phyloP scores from a whole-genome alignment of 2,329 filamentous ascomycete species.

The Sporothrix mexicana region DNA sequence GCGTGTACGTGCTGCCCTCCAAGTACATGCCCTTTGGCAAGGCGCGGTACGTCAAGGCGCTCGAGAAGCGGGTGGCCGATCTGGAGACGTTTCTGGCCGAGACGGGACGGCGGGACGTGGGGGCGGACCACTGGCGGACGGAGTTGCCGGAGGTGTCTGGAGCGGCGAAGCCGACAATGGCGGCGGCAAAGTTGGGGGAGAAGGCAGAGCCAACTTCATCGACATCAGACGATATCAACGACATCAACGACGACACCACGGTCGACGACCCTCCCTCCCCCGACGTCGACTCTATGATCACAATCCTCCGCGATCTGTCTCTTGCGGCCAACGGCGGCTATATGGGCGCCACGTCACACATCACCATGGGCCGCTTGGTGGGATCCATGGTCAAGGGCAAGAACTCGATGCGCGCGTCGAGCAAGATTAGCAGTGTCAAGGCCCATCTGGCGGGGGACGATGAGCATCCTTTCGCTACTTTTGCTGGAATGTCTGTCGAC shows the following conservation, averaged over 20 bases:
- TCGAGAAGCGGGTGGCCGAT: slow-evolving; percentile 11
- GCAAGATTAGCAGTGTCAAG: slow-evolving; percentile 23
- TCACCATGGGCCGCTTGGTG: slow-evolving; percentile 25
- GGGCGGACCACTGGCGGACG: slow-evolving; percentile 16
- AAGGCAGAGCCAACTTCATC: neutral
- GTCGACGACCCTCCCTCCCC: neutral
- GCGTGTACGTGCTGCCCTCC: neutral
- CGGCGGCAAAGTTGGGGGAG: neutral
- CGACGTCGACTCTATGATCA: neutral
- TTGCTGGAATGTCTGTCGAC: neutral
- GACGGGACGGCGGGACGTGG: slow-evolving; percentile 7
- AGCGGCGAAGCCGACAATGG: neutral
- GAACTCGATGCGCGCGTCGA: slow-evolving; percentile 25
- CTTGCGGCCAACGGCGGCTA: slow-evolving; percentile 23
- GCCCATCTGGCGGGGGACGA: neutral
- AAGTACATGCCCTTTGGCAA: slow-evolving; percentile 3
- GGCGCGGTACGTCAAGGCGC: slow-evolving; percentile 4
- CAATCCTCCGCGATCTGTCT: neutral
- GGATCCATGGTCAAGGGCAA: slow-evolving; percentile 29
- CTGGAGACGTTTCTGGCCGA: slow-evolving; percentile 4
- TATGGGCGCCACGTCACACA: slow-evolving; percentile 21
- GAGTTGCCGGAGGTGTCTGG: neutral
- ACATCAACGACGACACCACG: neutral
- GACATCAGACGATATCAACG: neutral
- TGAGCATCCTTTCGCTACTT: neutral